phyloP scores from a whole-genome alignment of 139 green algal species.

The Pseudopediastrum boryanum region DNA sequence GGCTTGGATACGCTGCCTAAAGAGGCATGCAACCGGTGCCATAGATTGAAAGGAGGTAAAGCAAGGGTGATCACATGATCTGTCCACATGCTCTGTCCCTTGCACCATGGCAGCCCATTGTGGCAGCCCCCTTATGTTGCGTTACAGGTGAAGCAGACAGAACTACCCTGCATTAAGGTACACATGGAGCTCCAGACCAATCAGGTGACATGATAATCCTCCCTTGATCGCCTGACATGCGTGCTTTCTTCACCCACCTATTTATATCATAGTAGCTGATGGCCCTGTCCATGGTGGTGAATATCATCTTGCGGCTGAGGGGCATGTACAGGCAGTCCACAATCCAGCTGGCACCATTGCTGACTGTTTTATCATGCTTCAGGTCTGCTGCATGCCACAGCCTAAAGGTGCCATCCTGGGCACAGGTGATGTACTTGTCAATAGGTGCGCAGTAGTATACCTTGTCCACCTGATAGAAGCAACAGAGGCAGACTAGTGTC shows the following conservation, averaged over 20 bases:
- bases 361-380: constrained; percentile 67
- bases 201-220: too few species aligned
- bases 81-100: too few species aligned
- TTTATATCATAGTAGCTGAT: constrained; percentile 81
- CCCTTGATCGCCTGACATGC: too few species aligned
- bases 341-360: constrained; percentile 71
- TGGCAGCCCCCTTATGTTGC: too few species aligned
- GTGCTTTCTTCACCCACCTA: constrained; percentile 28
- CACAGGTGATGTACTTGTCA: constrained; percentile 81
- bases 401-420: constrained; percentile 72
- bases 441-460: constrained; percentile 57
- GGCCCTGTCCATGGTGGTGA: constrained; percentile 72
- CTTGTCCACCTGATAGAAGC: constrained; percentile 54
- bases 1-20: neutral
- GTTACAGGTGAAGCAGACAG: too few species aligned
- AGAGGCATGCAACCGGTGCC: too few species aligned
- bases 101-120: too few species aligned
- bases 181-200: too few species aligned
- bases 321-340: constrained; percentile 70
- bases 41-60: too few species aligned
- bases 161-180: too few species aligned
- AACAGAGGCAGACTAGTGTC: too few species aligned
- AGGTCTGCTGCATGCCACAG: constrained; percentile 75
- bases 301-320: constrained; percentile 61
- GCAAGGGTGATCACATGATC: too few species aligned